Conservation (phyloP, 192 early-diverging fungal genomes). For the Gonapodya sp. region DNA sequence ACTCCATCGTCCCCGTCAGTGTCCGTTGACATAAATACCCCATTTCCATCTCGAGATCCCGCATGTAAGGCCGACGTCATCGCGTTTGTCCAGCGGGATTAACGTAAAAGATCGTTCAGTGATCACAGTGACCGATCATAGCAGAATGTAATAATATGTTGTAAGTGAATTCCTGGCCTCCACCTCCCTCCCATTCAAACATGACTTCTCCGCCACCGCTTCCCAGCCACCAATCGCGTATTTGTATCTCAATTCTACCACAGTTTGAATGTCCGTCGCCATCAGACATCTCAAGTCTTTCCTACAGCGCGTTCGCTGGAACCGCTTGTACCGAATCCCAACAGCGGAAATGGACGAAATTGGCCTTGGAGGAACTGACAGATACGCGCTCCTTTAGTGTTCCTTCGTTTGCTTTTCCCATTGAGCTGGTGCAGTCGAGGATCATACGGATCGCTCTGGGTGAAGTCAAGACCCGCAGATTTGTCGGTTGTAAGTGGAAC, state of each 20-base stretch:
- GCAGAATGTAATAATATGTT: no score
- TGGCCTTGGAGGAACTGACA: not conserved
- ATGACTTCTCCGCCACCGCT: not conserved
- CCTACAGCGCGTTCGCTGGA: not conserved
- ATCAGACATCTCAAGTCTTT: not conserved
- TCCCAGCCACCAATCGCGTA: not conserved
- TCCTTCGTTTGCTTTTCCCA: not conserved
- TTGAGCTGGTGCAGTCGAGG: not conserved
- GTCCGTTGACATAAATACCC: no score
- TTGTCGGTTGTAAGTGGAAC: not conserved
- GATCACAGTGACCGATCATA: no score
- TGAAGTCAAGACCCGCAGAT: not conserved
- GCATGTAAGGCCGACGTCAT: no score
- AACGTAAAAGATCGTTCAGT: no score
- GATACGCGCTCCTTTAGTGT: no score
- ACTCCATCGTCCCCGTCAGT: no score
- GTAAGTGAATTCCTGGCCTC: no score
- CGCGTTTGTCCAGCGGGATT: no score
- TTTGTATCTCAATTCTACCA: not conserved
- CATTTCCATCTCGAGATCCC: no score
- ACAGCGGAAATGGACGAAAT: not conserved
- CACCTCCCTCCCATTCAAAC: not conserved
- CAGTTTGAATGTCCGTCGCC: not conserved
- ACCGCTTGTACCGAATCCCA: not conserved
- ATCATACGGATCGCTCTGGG: not conserved